These are phyloP conservation scores for Metarhizium rileyi DNA, from an alignment of 2,329 filamentous ascomycete species.

Conservation along the genomic window DNA sequence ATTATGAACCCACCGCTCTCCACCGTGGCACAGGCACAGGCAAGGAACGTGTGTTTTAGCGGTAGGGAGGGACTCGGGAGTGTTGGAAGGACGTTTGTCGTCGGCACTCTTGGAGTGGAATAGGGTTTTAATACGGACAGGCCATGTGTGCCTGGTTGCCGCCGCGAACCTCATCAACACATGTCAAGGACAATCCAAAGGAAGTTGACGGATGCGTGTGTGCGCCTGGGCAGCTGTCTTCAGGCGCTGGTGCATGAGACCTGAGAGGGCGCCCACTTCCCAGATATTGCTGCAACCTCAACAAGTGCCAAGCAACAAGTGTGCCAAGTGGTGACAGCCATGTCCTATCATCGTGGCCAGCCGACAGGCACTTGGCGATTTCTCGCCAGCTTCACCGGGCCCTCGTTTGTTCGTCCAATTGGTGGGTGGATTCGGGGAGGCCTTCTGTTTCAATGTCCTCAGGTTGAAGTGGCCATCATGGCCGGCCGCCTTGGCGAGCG, in stretches of 20 bases:
- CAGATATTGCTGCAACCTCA: not conserved
- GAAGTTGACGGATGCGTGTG: not conserved
- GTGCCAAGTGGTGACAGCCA: constrained; percentile 10
- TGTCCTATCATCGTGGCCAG: constrained; percentile 5
- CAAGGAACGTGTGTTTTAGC: not conserved
- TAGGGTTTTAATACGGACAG: not conserved
- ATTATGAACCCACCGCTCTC: constrained; percentile 7
- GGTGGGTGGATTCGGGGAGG: constrained; percentile 7
- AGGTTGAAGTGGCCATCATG: not conserved
- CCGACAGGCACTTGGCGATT: not conserved
- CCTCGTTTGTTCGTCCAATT: constrained; percentile 3
- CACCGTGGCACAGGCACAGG: constrained; percentile 6
- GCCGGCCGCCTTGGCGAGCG: not conserved
- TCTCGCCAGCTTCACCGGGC: not conserved
- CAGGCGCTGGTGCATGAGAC: constrained; percentile 2
- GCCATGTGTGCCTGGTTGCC: too few species aligned
- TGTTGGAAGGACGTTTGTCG: not conserved
- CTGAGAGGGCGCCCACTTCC: constrained; percentile 1
- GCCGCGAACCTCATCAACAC: not conserved
- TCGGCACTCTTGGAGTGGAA: not conserved
- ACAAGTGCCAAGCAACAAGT: constrained; percentile 11
- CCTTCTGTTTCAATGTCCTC: not conserved
- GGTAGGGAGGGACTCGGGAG: not conserved
- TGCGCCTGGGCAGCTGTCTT: too few species aligned
- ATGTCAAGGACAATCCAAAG: not conserved